A percentile compares a stretch with the other conserved stretches of the same genome.
phyloP scores from a whole-genome alignment of 192 early-diverging fungal genomes.

The Ambispora gerdemannii region DNA sequence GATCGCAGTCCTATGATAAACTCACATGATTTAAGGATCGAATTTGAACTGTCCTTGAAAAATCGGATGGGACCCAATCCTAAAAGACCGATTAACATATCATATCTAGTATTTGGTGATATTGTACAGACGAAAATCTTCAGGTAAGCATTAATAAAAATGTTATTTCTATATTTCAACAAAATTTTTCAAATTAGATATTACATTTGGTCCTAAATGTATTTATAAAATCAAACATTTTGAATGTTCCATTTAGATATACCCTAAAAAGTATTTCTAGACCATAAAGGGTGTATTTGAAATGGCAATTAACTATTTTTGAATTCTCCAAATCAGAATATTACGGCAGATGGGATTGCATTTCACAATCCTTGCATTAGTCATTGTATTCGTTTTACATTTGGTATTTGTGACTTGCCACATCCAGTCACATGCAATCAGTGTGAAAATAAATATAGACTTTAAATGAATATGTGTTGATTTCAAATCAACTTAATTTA shows the following conservation, averaged over 20 bases:
- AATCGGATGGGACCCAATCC: too few relatives aligned
- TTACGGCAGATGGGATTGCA: background rate
- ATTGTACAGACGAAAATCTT: too few relatives aligned
- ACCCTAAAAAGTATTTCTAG: background rate
- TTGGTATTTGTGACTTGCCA: background rate
- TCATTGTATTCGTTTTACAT: background rate
- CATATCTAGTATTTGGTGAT: background rate
- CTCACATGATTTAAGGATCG: too few relatives aligned
- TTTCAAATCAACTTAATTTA: too few relatives aligned
- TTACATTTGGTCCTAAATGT: background rate
- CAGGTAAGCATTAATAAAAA: background rate
- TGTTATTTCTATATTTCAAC: background rate
- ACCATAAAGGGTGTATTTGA: background rate
- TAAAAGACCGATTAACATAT: too few relatives aligned
- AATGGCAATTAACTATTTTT: too few relatives aligned
- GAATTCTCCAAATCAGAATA: background rate
- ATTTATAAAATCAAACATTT: background rate
- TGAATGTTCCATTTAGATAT: constrained; percentile 3
- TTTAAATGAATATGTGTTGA: background rate
- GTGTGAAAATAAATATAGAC: constrained; percentile 7
- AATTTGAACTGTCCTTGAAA: too few relatives aligned
- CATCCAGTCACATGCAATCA: background rate
- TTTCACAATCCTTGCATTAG: background rate
- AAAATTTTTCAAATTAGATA: background rate
- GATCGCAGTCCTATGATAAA: too few relatives aligned